Base-by-base conservation (phyloP, 164 flowering plant species). In the Berberis vulgaris region DNA sequence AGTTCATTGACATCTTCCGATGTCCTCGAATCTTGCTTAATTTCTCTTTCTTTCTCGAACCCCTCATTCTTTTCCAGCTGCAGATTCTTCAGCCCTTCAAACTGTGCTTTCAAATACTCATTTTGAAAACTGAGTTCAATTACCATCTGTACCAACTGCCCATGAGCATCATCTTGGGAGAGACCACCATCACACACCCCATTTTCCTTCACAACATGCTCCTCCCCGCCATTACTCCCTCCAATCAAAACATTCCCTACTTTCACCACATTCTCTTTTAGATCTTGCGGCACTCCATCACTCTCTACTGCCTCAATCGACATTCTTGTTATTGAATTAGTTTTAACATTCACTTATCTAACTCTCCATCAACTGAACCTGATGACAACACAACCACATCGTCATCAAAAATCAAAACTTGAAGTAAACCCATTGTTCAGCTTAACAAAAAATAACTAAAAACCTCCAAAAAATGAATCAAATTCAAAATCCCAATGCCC, bases 91-190 rank as follows among this genome's bases (percentile, higher is more conserved):
- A 83, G 67, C n/a, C 74, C 82, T 76, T 76, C 79, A 74, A 84
- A 76, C 68, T 94, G 89, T 64, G 94, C 86, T 75, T 81, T 90
- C 53, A 94, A 75, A 73, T 80, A 85, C 63, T 90, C 95, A 74
- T 87, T 90, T 77, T 88, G 86, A 69, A 82, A 78, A 64, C 68
- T 82, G 1, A 90, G 83, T 69, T 90, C 92, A 39, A 80, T 46
- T 59, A 86, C 78, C 85, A 78, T 83, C 66, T 81, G 81, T 62
- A 82, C 66, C 57, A 90, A 83, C 63, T 84, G 81, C 57, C 83
- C 91, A 66, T 77, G 74, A 63, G 50, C 67, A 56, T 68, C 73
- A 67, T 49, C 66, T 39, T 50, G 13, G 63, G 7, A 46, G 39
- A 11, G 43, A 41, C 45, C 41, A n/a, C 61, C 72, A 68, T 76